phyloP scores from a whole-genome alignment of 1,139 yeast genomes.

The Pichia sp. region DNA sequence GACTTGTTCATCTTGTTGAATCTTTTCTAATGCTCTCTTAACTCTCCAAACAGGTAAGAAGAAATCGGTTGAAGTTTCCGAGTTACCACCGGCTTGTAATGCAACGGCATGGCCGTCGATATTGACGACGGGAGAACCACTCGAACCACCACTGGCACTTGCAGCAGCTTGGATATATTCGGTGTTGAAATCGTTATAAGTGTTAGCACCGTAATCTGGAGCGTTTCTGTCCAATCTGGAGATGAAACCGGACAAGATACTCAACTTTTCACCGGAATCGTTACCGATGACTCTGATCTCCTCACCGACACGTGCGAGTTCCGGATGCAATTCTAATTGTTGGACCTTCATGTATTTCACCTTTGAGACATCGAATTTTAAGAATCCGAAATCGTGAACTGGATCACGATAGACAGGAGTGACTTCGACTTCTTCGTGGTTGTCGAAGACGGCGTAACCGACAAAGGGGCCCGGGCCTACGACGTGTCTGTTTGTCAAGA shows the following conservation, averaged over 20 bases:
- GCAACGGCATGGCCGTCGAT: slow-evolving; percentile 89
- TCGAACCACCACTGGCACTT: slow-evolving; percentile 92
- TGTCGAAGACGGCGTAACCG: slow-evolving; percentile 90
- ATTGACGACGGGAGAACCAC: slow-evolving; percentile 94
- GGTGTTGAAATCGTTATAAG: slow-evolving; percentile 94
- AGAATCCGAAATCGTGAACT: slow-evolving; percentile 81
- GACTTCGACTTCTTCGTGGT: slow-evolving; percentile 91
- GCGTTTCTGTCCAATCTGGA: slow-evolving; percentile 92
- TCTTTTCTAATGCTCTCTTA: slow-evolving; percentile 71
- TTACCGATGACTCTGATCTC: slow-evolving; percentile 95
- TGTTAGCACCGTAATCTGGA: slow-evolving; percentile 86
- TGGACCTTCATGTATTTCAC: slow-evolving; percentile 74
- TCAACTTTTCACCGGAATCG: slow-evolving; percentile 93
- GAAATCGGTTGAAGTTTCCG: slow-evolving; percentile 91
- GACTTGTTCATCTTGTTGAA: slow-evolving; percentile 58
- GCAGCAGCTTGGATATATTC: slow-evolving; percentile 98
- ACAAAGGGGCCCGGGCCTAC: slow-evolving; percentile 94
- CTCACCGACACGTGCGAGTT: slow-evolving; percentile 81
- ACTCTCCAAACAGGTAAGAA: slow-evolving; percentile 87
- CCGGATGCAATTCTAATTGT: slow-evolving; percentile 72
- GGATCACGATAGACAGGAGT: slow-evolving; percentile 83
- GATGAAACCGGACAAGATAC: slow-evolving; percentile 86
- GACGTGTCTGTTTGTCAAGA: slow-evolving; percentile 89
- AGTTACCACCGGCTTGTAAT: slow-evolving; percentile 90
- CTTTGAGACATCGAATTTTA: slow-evolving; percentile 68